Percentiles rank a stretch among this genome's conserved stretches.
phyloP scores from a whole-genome alignment of 73 alveolate species.

The Blepharisma stoltei region DNA sequence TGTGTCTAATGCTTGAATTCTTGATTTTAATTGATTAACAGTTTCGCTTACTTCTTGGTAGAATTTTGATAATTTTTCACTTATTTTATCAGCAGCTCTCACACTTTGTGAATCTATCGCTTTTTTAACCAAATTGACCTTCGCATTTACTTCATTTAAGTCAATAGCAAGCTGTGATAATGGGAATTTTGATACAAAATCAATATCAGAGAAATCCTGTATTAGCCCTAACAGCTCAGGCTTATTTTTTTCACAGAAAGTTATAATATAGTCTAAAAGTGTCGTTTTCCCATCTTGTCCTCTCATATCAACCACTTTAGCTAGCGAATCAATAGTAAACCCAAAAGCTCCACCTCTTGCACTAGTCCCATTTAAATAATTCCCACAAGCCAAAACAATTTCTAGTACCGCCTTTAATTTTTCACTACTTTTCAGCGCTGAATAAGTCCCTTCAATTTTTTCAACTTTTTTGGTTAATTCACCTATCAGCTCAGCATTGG shows the following conservation, averaged over 20 bases:
- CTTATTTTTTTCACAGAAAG: conserved; percentile 39
- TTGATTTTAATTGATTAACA: conserved; percentile 12
- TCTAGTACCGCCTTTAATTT: conserved; percentile 57
- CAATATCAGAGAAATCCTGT: conserved; percentile 49
- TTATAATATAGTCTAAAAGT: conserved; percentile 55
- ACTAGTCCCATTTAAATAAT: conserved; percentile 75
- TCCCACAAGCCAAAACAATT: conserved; percentile 68
- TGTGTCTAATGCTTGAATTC: conserved; percentile 37
- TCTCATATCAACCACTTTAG: conserved; percentile 65
- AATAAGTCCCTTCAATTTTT: conserved; percentile 46
- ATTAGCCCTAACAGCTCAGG: conserved; percentile 31
- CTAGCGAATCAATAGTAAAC: conserved; percentile 59
- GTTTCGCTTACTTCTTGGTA: conserved; percentile 18
- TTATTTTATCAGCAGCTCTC: conserved; percentile 41
- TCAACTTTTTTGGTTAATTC: conserved; percentile 56
- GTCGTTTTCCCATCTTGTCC: conserved; percentile 68
- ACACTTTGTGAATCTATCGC: conserved; percentile 45
- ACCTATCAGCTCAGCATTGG: conserved; percentile 45
- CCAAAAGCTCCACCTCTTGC: conserved; percentile 88
- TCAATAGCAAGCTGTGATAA: conserved; percentile 36
- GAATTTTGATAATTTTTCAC: background rate
- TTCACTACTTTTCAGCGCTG: conserved; percentile 37
- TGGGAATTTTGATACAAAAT: conserved; percentile 39
- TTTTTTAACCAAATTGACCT: conserved; percentile 22
- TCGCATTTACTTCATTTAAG: conserved; percentile 40